phyloP scores from a whole-genome alignment of 768 basidiomycete genomes.

The Termitomyces sp. region DNA sequence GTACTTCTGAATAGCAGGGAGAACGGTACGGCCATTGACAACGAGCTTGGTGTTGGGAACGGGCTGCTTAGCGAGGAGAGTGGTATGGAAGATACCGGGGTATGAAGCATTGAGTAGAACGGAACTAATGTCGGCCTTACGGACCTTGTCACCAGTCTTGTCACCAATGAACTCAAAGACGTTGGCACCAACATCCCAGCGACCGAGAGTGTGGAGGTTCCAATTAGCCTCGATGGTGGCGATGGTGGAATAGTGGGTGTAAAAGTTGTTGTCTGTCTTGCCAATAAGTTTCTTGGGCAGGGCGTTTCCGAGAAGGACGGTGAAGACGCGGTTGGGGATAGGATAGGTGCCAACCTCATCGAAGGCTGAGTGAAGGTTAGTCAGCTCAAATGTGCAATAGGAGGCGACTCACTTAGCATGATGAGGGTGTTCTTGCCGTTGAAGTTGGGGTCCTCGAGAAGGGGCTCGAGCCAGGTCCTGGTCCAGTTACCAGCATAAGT shows the following conservation, averaged over 20 bases:
- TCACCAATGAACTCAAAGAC: slow-evolving; percentile 52
- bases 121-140: slow-evolving; percentile 6
- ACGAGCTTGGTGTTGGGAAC: slow-evolving; percentile 24
- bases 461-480: slow-evolving; percentile 45
- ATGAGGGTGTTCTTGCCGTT: slow-evolving; percentile 55
- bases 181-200: slow-evolving; percentile 35
- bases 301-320: slow-evolving; percentile 39
- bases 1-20: slow-evolving; percentile 16
- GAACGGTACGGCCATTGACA: slow-evolving; percentile 22
- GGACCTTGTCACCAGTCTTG: slow-evolving; percentile 38
- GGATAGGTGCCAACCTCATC: slow-evolving; percentile 47
- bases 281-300: slow-evolving; percentile 40
- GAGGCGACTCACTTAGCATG: slow-evolving; percentile 33
- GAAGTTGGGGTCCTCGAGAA: slow-evolving; percentile 48
- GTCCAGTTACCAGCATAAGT: slow-evolving; percentile 45
- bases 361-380: slow-evolving; percentile 30
- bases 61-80: slow-evolving; percentile 10
- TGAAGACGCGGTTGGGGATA: slow-evolving; percentile 45
- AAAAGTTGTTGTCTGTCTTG: slow-evolving; percentile 51
- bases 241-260: slow-evolving; percentile 59
- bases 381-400: no score
- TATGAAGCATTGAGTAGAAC: slow-evolving; percentile 22
- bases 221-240: slow-evolving; percentile 61
- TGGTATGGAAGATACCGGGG: slow-evolving; percentile 23
- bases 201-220: slow-evolving; percentile 59